Evolutionary conservation across 129 eudicot species (phyloP).

Genomic region (Kitagawia praeruptora): DNA sequence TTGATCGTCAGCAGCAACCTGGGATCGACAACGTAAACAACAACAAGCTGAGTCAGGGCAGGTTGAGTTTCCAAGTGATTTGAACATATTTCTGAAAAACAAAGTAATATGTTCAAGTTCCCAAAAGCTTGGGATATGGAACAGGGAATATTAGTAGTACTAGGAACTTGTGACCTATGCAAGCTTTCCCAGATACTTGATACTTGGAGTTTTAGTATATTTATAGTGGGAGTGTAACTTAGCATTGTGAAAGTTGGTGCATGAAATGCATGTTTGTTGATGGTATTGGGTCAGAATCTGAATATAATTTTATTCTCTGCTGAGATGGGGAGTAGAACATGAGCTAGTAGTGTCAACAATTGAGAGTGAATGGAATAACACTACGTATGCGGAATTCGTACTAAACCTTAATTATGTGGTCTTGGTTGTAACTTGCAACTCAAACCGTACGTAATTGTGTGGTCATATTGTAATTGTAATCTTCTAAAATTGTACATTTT

Average conservation of each 20-base stretch:
- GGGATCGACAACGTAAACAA: constrained; percentile 21
- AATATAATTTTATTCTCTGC: not conserved
- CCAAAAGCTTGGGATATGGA: not conserved
- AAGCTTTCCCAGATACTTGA: constrained; percentile 6
- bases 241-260: not conserved
- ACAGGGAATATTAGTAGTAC: not conserved
- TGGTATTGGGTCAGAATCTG: not conserved
- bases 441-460: too few relatives aligned
- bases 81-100: not conserved
- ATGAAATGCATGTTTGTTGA: not conserved
- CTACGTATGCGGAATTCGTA: not conserved
- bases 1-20: constrained; percentile 14
- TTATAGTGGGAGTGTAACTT: not conserved
- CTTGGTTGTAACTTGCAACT: too few relatives aligned
- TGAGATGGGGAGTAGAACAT: not conserved
- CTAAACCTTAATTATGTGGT: not conserved
- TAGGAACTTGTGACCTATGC: not conserved
- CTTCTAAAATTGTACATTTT: too few relatives aligned
- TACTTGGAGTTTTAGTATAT: not conserved
- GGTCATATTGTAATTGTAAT: too few relatives aligned
- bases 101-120: not conserved
- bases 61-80: constrained; percentile 12
- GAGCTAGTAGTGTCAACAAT: not conserved
- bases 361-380: not conserved
- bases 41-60: constrained; percentile 4